Evolutionary conservation across 2,329 filamentous ascomycete species (phyloP), one percentile per base, ranked within the genome.

Genomic region (Exophiala viscosa): DNA sequence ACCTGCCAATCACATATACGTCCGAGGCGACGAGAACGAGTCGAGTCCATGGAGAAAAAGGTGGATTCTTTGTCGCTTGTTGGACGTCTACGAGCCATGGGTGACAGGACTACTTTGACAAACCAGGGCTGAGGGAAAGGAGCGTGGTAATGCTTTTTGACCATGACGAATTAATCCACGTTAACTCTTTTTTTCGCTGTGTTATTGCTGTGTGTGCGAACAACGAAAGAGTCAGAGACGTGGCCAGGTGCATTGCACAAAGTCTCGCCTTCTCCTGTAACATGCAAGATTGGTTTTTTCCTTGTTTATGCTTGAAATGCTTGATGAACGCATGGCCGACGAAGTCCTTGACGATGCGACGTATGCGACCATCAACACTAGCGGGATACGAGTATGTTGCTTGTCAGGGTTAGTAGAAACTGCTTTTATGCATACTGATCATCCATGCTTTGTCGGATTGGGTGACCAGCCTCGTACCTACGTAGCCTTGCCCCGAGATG

Each of bases 351-450:
- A 55, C 14, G 49, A 52, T 23, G 39, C 47, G 35, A 23, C 10
- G 7, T 23, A 11, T 42, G 3, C 13, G 15, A 11, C 10, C 17
- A 41, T 9, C 18, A 32, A 35, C 14, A 23, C 38, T 39, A 50
- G 43, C 23, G 45, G 45, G 48, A 40, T 40, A 48, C 38, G 47
- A 55, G 17, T 36, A 48, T 44, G 31, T 49, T 44, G 40, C 23
- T 54, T 54, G 46, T 54, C 43, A 47, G 48, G 42, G 50, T 39
- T 48, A 50, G 52, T 55, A 55, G 52, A 55, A 50, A 36, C 34
- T 47, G 32, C 31, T 43, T 38, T 32, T 32, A 43, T 31, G 31
- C 39, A 44, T 43, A 15, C 23, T 28, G 23, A 28, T 4, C 5
- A 5, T 28, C 8, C 8, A 28, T 28, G n/a, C n/a, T n/a, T n/a